Evolutionary conservation across 2,329 filamentous ascomycete species (phyloP).

Genomic region (Ceratocystis ficicola): DNA sequence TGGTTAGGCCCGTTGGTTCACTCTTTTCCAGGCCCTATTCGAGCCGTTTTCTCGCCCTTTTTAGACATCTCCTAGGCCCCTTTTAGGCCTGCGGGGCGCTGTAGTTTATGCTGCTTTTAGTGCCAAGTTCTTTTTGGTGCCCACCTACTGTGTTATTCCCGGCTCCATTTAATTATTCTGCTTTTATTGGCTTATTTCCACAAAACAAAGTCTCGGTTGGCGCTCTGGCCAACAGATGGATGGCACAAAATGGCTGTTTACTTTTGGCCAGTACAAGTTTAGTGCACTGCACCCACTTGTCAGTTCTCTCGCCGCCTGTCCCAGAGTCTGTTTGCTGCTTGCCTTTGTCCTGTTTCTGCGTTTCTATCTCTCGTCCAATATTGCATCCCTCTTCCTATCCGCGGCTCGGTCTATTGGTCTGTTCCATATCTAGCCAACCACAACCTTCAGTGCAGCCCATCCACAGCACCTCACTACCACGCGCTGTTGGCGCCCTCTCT

Average conservation of each 20-base stretch:
- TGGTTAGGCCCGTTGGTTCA: too few species aligned
- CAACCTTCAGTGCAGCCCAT: neutral
- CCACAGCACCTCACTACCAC: neutral
- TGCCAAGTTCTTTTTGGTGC: neutral
- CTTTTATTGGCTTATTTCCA: neutral
- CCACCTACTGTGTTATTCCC: neutral
- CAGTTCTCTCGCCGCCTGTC: neutral
- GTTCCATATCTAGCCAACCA: constrained; percentile 3
- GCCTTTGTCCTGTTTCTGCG: neutral
- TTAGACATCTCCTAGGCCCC: neutral
- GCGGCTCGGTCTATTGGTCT: neutral
- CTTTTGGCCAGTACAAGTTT: constrained; percentile 7
- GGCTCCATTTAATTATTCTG: neutral
- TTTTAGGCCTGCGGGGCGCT: neutral
- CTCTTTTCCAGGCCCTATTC: neutral
- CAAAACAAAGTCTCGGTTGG: neutral
- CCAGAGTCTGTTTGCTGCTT: neutral
- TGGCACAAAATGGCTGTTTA: neutral
- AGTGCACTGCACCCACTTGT: neutral
- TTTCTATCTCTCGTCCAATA: neutral
- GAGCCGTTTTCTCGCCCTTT: neutral
- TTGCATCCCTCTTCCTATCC: neutral
- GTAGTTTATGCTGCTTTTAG: constrained; percentile 2
- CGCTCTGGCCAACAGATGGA: constrained; percentile 1
- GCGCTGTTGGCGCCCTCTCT: neutral